Base-by-base conservation (phyloP, 164 flowering plant species). In the Kingdonia uniflora region DNA sequence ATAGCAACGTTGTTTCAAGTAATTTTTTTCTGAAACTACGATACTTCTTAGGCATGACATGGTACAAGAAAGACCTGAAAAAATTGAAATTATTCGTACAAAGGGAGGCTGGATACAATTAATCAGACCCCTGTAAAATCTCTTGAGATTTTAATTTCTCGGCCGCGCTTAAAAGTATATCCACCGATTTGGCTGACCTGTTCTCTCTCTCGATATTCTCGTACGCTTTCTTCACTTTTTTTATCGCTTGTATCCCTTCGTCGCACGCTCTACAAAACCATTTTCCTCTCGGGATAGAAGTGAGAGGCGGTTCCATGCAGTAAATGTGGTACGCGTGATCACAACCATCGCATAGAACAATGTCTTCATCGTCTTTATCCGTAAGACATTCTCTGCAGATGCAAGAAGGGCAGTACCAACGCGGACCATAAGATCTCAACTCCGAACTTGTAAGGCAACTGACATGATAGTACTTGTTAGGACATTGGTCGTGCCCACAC, bases 321-420 rank as follows among this genome's bases (percentile, higher is more conserved):
- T 87, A 81, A 14, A 77, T 71, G 75, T 91, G 98, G 70, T 81
- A 91, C 1, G 78, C 94, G 58, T 84, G 74, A 73, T 91, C 95
- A 74, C 97, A 85, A 33, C 80, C 81, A 63, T 90, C 95, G 61
- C 97, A 92, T 10, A 92, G 40, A 22, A 85, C 76, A 60, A 92
- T 81, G 70, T 65, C 60, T 20, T 78, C 80, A 65, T 88, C 95
- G 58, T 92, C 94, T 56, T 51, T 66, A 64, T 92, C 87, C 14
- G 60, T 57, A 13, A 82, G 80, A 75, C 99, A 92, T 56, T 41
- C 57, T 63, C 87, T 73, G 64, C 99, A 92, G 25, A 88, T 74
- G 71, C 99, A 92, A 19, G 90, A 82, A 50, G 96, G 95, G 77
- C 96, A 88, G 66, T 81, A 84, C 96, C 98, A 92, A 20, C 72